Conservation (phyloP, 257 asterid species). For the Marsdenia floribunda region DNA sequence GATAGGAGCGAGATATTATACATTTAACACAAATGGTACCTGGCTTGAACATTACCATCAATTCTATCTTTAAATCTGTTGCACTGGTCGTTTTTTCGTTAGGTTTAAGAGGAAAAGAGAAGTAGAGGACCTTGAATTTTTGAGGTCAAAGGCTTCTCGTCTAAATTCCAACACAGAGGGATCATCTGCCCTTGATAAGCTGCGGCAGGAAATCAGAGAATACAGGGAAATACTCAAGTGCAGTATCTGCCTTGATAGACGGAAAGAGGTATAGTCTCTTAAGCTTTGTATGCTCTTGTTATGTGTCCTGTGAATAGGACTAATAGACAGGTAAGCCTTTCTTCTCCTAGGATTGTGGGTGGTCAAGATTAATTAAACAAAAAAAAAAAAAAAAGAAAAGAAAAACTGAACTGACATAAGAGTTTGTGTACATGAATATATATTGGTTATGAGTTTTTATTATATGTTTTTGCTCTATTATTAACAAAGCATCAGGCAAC, state of each 20-base stretch:
- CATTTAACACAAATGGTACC: not conserved
- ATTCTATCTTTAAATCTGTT: not conserved
- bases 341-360: not conserved
- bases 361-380: not conserved
- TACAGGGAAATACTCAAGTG: slow-evolving; percentile 89
- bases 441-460: not conserved
- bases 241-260: slow-evolving; percentile 77
- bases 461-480: not conserved
- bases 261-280: slow-evolving; percentile 66
- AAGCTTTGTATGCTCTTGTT: not conserved
- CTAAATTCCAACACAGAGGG: slow-evolving; percentile 57
- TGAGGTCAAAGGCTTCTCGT: slow-evolving; percentile 55
- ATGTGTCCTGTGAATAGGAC: not conserved
- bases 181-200: slow-evolving; percentile 68
- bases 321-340: not conserved
- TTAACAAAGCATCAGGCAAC: not conserved
- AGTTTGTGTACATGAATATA: not conserved
- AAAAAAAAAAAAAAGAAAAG: too few relatives aligned
- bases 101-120: slow-evolving; percentile 86
- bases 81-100: slow-evolving; percentile 1
- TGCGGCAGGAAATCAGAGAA: slow-evolving; percentile 70
- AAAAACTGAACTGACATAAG: not conserved
- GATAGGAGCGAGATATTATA: not conserved
- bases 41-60: not conserved
- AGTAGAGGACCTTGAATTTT: slow-evolving; percentile 74